phyloP scores from a whole-genome alignment of 1,284 basidiomycete species.

The Sporisorium iseilematis-ciliati region DNA sequence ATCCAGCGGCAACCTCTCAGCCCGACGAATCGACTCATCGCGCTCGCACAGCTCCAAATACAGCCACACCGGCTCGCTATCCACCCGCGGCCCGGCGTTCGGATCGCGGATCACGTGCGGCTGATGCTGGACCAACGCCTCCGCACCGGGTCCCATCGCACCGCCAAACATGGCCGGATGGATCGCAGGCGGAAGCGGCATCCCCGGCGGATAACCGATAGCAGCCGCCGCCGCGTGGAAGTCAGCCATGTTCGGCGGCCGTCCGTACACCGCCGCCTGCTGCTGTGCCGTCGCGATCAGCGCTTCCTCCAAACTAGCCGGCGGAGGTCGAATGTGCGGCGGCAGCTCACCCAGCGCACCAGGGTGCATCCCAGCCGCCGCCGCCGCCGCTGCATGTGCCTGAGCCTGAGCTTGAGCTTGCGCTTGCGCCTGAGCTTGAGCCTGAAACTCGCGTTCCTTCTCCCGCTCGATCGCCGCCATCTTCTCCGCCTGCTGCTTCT shows the following conservation, averaged over 20 bases:
- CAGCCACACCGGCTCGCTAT: constrained; percentile 67
- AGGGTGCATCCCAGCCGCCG: constrained; percentile 33
- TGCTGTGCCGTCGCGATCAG: constrained; percentile 47
- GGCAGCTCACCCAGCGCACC: constrained; percentile 37
- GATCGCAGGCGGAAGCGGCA: constrained; percentile 39
- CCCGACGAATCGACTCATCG: constrained; percentile 47
- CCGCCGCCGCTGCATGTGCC: constrained; percentile 38
- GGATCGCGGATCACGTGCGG: constrained; percentile 46
- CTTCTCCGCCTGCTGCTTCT: constrained; percentile 53
- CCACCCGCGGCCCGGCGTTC: constrained; percentile 63
- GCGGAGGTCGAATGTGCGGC: constrained; percentile 35
- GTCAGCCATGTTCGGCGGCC: constrained; percentile 45
- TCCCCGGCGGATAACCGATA: constrained; percentile 43
- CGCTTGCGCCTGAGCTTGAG: constrained; percentile 39
- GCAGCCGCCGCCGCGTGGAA: constrained; percentile 45
- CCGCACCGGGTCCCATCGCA: constrained; percentile 23
- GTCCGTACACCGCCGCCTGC: constrained; percentile 37
- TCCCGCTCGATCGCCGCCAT: constrained; percentile 40
- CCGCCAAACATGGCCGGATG: constrained; percentile 38
- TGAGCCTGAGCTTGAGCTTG: constrained; percentile 45
- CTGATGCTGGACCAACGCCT: constrained; percentile 25
- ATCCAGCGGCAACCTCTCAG: constrained; percentile 34
- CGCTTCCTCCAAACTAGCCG: constrained; percentile 37
- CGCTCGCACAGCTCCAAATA: constrained; percentile 64
- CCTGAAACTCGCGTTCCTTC: constrained; percentile 39